Evolutionary conservation across 441 rosid species (phyloP), one percentile per base, ranked within the genome.

Genomic region (Dalechampia spathulata): DNA sequence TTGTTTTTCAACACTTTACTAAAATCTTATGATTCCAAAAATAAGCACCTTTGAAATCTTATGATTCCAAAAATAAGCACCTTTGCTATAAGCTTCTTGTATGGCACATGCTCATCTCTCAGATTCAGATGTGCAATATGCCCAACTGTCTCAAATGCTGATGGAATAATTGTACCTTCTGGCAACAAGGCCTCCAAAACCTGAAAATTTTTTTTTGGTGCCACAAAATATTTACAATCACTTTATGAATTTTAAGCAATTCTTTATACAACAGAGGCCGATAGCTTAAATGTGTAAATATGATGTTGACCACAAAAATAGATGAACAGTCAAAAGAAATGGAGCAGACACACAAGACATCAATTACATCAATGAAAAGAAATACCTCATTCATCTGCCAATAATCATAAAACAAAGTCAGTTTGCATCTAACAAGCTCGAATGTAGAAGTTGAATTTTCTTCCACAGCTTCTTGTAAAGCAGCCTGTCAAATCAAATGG

Each of bases 361-460:
- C 13, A 50, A 13, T 30, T 37, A 26, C 13, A 21, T 14, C 11
- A 14, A 13, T 25, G 19, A 26, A 38, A 56, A 27, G 6, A 51
- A 52, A 58, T 80, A 92, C 98, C 96, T 88, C 95, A 74, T 81
- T 80, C 96, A 84, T 86, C 59, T 72, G 86, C 96, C 96, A 92
- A 65, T 86, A 88, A 54, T 76, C 86, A 76, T 92, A 91, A 65
- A 79, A 84, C 75, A 91, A 55, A 40, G 83, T 91, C 67, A 86
- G 73, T 72, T 75, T 79, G 75, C 96, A 88, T 50, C 71, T 78
- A n/a, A 86, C 86, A n/a, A 88, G 81, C 78, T 88, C 91, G 25
- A 86, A 61, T 49, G 57, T 64, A 25, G 71, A 72, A 45, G 56
- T 28, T 46, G 66, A 30, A 65, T 71, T 60, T 13, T 67, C 74